Conservation (phyloP, 2,329 filamentous ascomycete species). For the Plenodomus biglobosus region DNA sequence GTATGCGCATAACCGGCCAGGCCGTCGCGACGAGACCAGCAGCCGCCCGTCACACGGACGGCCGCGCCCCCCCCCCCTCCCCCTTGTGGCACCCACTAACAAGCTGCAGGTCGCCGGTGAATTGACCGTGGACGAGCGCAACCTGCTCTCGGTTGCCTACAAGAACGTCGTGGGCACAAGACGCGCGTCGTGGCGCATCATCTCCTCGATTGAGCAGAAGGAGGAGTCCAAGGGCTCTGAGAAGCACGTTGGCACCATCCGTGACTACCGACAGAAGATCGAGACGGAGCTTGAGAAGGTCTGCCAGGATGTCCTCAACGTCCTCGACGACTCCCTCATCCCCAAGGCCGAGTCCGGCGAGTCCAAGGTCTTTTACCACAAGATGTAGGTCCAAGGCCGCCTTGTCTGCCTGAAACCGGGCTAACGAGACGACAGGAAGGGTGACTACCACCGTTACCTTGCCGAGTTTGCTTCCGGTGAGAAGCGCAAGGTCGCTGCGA, state of each 20-base stretch:
- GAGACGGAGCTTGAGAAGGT: conserved; percentile 96
- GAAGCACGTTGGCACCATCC: conserved; percentile 91
- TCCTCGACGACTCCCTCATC: conserved; percentile 89
- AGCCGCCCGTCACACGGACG: conserved; percentile 6
- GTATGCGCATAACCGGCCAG: conserved; percentile 49
- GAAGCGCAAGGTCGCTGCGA: conserved; percentile 86
- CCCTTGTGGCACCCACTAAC: conserved; percentile 8
- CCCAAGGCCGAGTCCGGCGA: conserved; percentile 95
- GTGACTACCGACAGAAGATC: conserved; percentile 98
- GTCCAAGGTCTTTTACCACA: conserved; percentile 99
- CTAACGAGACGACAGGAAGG: conserved; percentile 68
- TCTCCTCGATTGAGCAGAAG: conserved; percentile 99
- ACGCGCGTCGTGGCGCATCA: conserved; percentile 98
- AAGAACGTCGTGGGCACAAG: conserved; percentile 99
- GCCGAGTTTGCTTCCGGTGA: conserved; percentile 91
- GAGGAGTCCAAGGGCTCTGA: conserved; percentile 98
- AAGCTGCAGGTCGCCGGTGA: conserved; percentile 62
- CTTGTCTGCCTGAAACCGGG: conserved; percentile 6
- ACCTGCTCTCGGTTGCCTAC: conserved; percentile 97
- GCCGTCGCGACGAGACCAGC: conserved; percentile 24
- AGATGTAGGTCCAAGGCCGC: conserved; percentile 73
- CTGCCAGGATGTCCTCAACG: conserved; percentile 96
- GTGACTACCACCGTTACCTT: conserved; percentile 94
- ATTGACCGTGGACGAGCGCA: conserved; percentile 71
- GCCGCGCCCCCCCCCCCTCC: not conserved